A percentile compares a stretch with the other conserved stretches of the same genome.
These are phyloP conservation scores for Pelargonium cotyledonis DNA, from an alignment of 441 rosid genomes.

Conservation along the genomic window DNA sequence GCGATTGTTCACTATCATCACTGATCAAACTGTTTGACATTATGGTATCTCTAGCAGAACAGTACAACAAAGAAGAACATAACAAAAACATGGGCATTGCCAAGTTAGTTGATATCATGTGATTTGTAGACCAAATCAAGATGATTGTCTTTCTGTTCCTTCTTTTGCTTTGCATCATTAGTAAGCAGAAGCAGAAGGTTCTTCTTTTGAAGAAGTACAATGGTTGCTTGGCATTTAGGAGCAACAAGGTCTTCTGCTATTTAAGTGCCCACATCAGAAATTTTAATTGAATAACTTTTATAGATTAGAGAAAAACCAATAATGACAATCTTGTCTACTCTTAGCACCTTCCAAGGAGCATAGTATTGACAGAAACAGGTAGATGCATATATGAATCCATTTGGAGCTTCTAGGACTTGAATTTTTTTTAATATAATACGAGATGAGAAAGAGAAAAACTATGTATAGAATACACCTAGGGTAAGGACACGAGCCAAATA, in stretches of 20 bases:
- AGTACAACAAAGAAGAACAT: constrained; percentile 18
- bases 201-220: neutral
- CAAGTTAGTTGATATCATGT: constrained; percentile 12
- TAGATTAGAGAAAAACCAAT: constrained; percentile 10
- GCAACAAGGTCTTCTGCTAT: neutral
- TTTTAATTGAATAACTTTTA: neutral
- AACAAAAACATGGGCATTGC: constrained; percentile 21
- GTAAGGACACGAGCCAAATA: too few relatives aligned
- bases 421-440: too few relatives aligned
- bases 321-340: constrained; percentile 8
- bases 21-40: constrained; percentile 22
- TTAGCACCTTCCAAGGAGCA: constrained; percentile 5
- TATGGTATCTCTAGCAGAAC: constrained; percentile 32
- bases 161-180: constrained; percentile 2
- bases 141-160: constrained; percentile 8
- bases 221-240: constrained; percentile 4
- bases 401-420: constrained; percentile 4
- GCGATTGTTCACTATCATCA: constrained; percentile 29
- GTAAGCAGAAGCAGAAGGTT: neutral
- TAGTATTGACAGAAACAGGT: constrained; percentile 7
- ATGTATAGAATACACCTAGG: too few relatives aligned
- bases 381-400: constrained; percentile 1
- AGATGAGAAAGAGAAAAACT: too few relatives aligned
- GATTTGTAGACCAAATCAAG: neutral
- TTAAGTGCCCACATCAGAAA: neutral